phyloP scores from a whole-genome alignment of 352 stramenopile species.

The Proteromonas lacertae region DNA sequence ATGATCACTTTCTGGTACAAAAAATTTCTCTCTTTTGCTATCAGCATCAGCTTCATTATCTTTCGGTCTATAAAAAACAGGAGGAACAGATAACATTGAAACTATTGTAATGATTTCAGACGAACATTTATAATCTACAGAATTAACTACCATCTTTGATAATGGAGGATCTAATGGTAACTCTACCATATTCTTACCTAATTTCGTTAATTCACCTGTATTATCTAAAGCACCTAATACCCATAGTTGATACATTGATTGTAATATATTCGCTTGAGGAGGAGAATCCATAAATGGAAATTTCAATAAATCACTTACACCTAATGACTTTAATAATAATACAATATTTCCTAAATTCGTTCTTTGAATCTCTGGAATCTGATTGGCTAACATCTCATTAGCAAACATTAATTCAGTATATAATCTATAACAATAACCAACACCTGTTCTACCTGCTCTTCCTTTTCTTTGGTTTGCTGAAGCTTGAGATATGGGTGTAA shows the following conservation, averaged over 20 bases:
- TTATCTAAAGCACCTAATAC: conserved; percentile 26
- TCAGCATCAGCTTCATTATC: conserved; percentile 88
- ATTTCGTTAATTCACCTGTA: too few species aligned
- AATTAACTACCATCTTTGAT: conserved; percentile 10
- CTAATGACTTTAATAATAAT: conserved; percentile 33
- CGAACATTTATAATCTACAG: conserved; percentile 12
- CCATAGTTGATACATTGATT: conserved; percentile 25
- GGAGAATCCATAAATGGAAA: conserved; percentile 35
- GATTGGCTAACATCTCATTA: conserved; percentile 79
- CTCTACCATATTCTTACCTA: conserved; percentile 29
- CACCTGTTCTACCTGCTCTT: conserved; percentile 69
- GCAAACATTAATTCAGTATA: conserved; percentile 84
- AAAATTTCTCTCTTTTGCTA: conserved; percentile 84
- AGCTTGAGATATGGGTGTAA: conserved; percentile 68
- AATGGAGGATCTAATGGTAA: conserved; percentile 29
- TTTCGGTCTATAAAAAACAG: conserved; percentile 73
- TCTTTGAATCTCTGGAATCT: conserved; percentile 49
- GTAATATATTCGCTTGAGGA: conserved; percentile 15
- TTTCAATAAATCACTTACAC: conserved; percentile 19
- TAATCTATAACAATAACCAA: conserved; percentile 61
- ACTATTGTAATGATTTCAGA: conserved; percentile 17
- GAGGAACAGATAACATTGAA: conserved; percentile 15
- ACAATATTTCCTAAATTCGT: conserved; percentile 25
- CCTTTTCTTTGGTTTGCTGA: conserved; percentile 49
- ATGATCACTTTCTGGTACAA: conserved; percentile 14